These are phyloP conservation scores for Coemansia erecta DNA, from an alignment of 192 early-diverging fungal genomes.

Conservation along the genomic window DNA sequence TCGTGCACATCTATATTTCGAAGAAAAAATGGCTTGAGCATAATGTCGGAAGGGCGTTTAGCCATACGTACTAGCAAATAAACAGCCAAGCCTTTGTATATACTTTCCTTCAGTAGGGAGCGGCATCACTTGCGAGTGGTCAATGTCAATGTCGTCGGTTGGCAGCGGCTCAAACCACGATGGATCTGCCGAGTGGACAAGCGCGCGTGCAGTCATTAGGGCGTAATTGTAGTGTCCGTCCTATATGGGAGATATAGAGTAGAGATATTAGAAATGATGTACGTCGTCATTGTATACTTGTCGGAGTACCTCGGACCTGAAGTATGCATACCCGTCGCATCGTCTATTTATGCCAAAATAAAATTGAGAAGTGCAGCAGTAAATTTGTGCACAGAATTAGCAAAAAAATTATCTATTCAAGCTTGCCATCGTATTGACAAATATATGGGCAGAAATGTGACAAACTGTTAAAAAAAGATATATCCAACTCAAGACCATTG, in stretches of 20 bases:
- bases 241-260: conserved; percentile 6
- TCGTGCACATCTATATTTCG: conserved; percentile 19
- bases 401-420: not conserved
- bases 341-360: not conserved
- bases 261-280: not conserved
- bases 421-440: not conserved
- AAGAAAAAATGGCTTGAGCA: not conserved
- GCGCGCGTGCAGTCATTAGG: conserved; percentile 34
- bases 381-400: not conserved
- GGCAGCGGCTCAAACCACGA: conserved; percentile 40
- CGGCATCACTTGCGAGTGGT: conserved; percentile 39
- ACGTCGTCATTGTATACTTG: not conserved
- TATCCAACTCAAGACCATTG: conserved; percentile 7
- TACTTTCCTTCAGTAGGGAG: conserved; percentile 41
- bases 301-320: not conserved
- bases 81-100: not conserved
- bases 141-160: conserved; percentile 38
- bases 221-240: conserved; percentile 36
- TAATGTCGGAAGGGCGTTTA: not conserved
- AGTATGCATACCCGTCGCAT: conserved; percentile 7
- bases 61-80: not conserved
- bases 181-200: conserved; percentile 27
- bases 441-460: not conserved
- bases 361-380: not conserved
- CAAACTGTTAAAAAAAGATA: not conserved